These are phyloP conservation scores for Penicillium sp. DNA, from an alignment of 2,329 filamentous ascomycete species.

Conservation along the genomic window DNA sequence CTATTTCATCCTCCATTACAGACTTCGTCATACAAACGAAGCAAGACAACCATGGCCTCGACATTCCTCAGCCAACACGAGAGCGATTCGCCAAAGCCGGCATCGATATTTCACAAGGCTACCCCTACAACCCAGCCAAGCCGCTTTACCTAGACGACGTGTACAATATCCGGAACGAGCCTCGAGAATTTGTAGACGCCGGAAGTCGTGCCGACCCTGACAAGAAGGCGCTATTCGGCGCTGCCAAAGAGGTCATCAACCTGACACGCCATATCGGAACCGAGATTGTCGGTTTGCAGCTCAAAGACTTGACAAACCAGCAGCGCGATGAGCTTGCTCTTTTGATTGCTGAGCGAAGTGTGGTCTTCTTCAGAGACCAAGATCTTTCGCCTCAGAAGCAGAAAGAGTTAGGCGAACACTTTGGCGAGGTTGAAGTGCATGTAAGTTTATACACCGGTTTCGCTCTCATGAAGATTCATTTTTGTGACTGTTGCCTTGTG, in stretches of 20 bases:
- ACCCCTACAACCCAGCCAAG: conserved; percentile 65
- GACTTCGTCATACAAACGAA: conserved; percentile 56
- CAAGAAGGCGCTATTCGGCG: conserved; percentile 58
- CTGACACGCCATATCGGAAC: conserved; percentile 61
- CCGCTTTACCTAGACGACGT: conserved; percentile 69
- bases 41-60: conserved; percentile 57
- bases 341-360: conserved; percentile 60
- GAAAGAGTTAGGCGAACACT: conserved; percentile 59
- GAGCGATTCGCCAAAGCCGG: conserved; percentile 63
- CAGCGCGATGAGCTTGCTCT: conserved; percentile 61
- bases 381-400: conserved; percentile 60
- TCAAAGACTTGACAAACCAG: conserved; percentile 57
- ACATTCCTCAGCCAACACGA: conserved; percentile 55
- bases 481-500: too few relatives aligned
- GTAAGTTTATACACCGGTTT: conserved; percentile 44
- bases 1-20: conserved; percentile 60
- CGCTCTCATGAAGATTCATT: too few relatives aligned
- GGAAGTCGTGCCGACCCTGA: conserved; percentile 62
- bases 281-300: conserved; percentile 60
- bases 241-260: conserved; percentile 61
- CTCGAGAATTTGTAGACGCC: conserved; percentile 56
- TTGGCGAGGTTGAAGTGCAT: conserved; percentile 64
- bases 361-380: conserved; percentile 66
- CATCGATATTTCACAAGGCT: conserved; percentile 65
- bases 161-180: conserved; percentile 59